Base-by-base conservation (phyloP, 2,329 filamentous ascomycete genomes). In the Lachnellula cervina region DNA sequence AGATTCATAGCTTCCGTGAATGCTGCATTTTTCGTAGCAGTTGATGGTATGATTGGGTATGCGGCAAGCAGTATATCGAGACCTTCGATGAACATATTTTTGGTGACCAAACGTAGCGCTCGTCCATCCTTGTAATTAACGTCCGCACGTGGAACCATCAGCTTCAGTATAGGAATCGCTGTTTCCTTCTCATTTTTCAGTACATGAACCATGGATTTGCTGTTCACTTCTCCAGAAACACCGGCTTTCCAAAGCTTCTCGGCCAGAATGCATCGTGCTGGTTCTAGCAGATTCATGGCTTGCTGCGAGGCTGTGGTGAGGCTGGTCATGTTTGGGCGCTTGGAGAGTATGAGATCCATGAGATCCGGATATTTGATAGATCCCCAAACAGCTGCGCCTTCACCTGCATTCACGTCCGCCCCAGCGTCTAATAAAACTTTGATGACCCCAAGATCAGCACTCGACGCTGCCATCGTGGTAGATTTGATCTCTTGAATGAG, bases 371-470 rank as follows among this genome's bases (percentile, higher is more conserved):
- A 72, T 14, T 75, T 74, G 1, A 84, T 74, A 4, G 80, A 79
- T 52, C 72, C 71, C 51, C 78, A 77, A 0, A 85, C 66, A 0
- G 80, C 75, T 1, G 76, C 74, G 0, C 75, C 80, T 25, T 80
- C 76, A 55, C 76, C 73, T 1, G 74, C 71, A 59, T 84, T 82
- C n/a, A 81, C 71, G 47, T 83, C 76, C 2, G 81, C 81, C 0
- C 80, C 79, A 1, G 75, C 72, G 1, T 73, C 71, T 1, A 85
- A 64, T 0, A 84, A 72, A 0, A 73, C 68, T 53, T 74, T 73
- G 35, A 83, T 56, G 0, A 77, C 73, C 2, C 74, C 70, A 5
- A 79, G 66, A 1, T 73, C 73, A 4, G 75, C 73, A 11, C 73
- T 65, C 2, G 70, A 69, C 52, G 74, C 69, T 9, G 79, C 65